phyloP scores from a whole-genome alignment of 306 rosid genomes.

The Cercis canadensis region DNA sequence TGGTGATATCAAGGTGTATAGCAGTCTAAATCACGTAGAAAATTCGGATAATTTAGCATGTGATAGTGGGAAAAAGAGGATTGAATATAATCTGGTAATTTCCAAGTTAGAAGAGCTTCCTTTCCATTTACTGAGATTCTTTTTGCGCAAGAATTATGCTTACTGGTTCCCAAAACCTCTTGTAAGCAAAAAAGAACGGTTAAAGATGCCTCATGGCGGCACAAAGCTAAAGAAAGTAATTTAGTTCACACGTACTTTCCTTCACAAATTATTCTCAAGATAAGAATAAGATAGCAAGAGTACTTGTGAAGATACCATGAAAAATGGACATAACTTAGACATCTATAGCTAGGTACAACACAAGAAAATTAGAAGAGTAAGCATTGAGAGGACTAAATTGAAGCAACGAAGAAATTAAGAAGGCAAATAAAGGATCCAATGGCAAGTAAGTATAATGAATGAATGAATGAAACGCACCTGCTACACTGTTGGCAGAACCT shows the following conservation, averaged over 20 bases:
- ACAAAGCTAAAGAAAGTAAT: neutral
- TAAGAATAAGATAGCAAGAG: neutral
- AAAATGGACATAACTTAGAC: neutral
- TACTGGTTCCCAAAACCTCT: neutral
- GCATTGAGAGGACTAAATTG: neutral
- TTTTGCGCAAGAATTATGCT: neutral
- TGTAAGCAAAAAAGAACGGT: neutral
- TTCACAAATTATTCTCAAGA: neutral
- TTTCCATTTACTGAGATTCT: neutral
- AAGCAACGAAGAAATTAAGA: no score
- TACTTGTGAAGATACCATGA: neutral
- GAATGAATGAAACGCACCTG: slow-evolving; percentile 55
- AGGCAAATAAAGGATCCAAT: no score
- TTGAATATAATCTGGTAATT: no score
- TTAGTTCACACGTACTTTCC: no score
- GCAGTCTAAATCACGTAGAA: no score
- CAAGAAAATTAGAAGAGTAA: no score
- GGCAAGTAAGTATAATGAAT: neutral
- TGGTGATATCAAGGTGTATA: no score
- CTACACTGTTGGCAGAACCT: slow-evolving; percentile 99
- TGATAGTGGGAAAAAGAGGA: no score
- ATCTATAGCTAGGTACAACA: neutral
- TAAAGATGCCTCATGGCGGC: neutral
- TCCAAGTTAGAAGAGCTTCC: neutral
- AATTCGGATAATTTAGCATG: no score